These are phyloP conservation scores for Emericellopsis atlantica DNA, from an alignment of 2,329 filamentous ascomycete genomes.

Conservation along the genomic window DNA sequence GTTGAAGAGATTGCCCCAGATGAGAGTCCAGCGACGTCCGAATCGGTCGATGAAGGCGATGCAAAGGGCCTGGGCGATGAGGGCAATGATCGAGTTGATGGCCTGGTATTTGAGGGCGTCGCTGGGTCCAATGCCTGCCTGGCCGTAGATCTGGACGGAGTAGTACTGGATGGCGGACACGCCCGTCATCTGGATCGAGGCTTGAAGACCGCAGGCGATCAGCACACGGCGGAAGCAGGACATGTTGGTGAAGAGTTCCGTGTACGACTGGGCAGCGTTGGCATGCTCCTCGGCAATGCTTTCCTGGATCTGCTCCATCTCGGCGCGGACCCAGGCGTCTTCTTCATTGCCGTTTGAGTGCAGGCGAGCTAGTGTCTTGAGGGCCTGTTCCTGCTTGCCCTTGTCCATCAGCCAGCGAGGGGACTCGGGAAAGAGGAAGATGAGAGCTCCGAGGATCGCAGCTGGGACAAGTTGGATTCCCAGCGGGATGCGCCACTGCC, in stretches of 20 bases:
- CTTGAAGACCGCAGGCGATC: slow-evolving; percentile 56
- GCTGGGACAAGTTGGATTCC: slow-evolving; percentile 24
- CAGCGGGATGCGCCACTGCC: slow-evolving; percentile 20
- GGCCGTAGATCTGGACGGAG: slow-evolving; percentile 50
- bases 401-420: slow-evolving; percentile 12
- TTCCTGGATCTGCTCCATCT: slow-evolving; percentile 6
- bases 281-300: slow-evolving; percentile 5
- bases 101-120: slow-evolving; percentile 64
- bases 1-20: slow-evolving; percentile 60
- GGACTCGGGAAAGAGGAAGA: slow-evolving; percentile 9
- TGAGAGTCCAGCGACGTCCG: slow-evolving; percentile 61
- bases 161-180: slow-evolving; percentile 67
- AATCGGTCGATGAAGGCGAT: slow-evolving; percentile 57
- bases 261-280: slow-evolving; percentile 49
- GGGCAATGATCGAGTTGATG: slow-evolving; percentile 58
- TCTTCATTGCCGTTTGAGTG: slow-evolving; percentile 15
- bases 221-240: slow-evolving; percentile 63
- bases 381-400: slow-evolving; percentile 12
- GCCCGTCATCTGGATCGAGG: slow-evolving; percentile 64
- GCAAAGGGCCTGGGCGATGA: slow-evolving; percentile 55
- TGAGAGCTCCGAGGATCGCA: slow-evolving; percentile 15
- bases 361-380: slow-evolving; percentile 15
- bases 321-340: slow-evolving; percentile 6
- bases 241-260: slow-evolving; percentile 48
- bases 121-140: slow-evolving; percentile 54